Conservation (phyloP, 805 yeast genomes). For the Myxozyma melibiosi region DNA sequence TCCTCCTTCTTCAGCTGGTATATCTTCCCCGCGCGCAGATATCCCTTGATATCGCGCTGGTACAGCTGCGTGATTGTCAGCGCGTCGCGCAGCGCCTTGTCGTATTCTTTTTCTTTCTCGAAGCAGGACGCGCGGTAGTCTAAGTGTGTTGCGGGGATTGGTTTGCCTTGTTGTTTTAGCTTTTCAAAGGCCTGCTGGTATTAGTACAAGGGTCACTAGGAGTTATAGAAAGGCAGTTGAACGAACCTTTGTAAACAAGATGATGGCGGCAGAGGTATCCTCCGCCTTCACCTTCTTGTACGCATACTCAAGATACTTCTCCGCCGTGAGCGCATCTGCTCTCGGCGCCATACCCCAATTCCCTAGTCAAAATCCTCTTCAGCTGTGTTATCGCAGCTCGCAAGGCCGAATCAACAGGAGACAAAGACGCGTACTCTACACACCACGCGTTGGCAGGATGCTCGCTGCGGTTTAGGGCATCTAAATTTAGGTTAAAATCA, state of each 20-base stretch:
- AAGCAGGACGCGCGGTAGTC: slow-evolving; percentile 23
- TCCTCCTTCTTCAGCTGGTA: slow-evolving; percentile 8
- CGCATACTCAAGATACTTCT: slow-evolving; percentile 5
- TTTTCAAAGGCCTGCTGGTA: slow-evolving; percentile 6
- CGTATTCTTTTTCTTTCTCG: slow-evolving; percentile 9
- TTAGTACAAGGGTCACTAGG: neutral
- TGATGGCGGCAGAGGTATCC: slow-evolving; percentile 3
- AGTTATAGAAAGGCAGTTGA: neutral
- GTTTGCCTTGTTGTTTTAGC: neutral
- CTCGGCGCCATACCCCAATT: no score
- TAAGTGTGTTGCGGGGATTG: neutral
- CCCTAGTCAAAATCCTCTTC: no score
- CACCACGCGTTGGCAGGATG: no score
- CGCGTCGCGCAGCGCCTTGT: slow-evolving; percentile 10
- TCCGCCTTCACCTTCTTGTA: neutral
- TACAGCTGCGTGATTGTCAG: slow-evolving; percentile 4
- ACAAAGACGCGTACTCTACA: no score
- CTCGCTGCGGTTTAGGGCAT: no score
- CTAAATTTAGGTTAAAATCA: no score
- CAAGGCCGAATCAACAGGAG: no score
- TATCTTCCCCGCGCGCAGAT: slow-evolving; percentile 19
- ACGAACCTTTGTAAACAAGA: slow-evolving; percentile 17
- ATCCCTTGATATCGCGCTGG: slow-evolving; percentile 13
- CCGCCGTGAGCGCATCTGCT: no score
- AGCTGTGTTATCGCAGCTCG: no score